Conservation (phyloP, 768 basidiomycete species). For the Solioccasus polychromus region DNA sequence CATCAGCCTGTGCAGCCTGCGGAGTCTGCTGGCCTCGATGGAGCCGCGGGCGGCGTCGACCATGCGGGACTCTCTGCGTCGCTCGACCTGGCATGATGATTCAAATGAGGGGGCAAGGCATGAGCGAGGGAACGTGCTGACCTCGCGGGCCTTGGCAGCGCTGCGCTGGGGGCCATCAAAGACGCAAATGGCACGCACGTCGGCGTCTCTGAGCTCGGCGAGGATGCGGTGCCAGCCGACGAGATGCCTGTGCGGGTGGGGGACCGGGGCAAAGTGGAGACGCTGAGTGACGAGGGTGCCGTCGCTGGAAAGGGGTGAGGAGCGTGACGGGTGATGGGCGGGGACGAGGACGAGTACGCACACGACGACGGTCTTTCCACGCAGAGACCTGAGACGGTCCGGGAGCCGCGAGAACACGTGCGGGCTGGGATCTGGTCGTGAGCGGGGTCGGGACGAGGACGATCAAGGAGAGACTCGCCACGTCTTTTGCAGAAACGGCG, state of each 20-base stretch:
- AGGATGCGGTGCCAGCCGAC: slow-evolving; percentile 75
- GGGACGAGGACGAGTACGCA: slow-evolving; percentile 32
- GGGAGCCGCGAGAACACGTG: slow-evolving; percentile 62
- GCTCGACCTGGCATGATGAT: slow-evolving; percentile 44
- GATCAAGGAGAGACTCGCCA: slow-evolving; percentile 40
- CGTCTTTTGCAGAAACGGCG: slow-evolving; percentile 66
- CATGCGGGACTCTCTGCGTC: slow-evolving; percentile 50
- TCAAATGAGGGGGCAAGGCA: slow-evolving; percentile 1
- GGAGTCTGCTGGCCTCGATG: slow-evolving; percentile 57
- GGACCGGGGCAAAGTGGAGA: slow-evolving; percentile 66
- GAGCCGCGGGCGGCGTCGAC: slow-evolving; percentile 49
- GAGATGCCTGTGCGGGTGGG: slow-evolving; percentile 67
- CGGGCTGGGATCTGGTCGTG: slow-evolving; percentile 43
- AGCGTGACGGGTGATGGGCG: not conserved
- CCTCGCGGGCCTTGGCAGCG: slow-evolving; percentile 70
- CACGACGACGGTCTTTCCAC: slow-evolving; percentile 75
- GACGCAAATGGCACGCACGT: slow-evolving; percentile 66
- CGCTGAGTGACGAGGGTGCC: slow-evolving; percentile 84
- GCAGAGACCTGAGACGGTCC: slow-evolving; percentile 55
- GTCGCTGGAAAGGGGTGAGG: slow-evolving; percentile 47
- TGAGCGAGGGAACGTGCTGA: slow-evolving; percentile 28
- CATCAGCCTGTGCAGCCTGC: slow-evolving; percentile 47
- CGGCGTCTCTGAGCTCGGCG: slow-evolving; percentile 54
- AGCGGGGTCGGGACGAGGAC: not conserved
- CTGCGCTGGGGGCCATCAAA: slow-evolving; percentile 75